Evolutionary conservation across 192 early-diverging fungal genomes (phyloP).

Genomic region (Geranomyces variabilis): DNA sequence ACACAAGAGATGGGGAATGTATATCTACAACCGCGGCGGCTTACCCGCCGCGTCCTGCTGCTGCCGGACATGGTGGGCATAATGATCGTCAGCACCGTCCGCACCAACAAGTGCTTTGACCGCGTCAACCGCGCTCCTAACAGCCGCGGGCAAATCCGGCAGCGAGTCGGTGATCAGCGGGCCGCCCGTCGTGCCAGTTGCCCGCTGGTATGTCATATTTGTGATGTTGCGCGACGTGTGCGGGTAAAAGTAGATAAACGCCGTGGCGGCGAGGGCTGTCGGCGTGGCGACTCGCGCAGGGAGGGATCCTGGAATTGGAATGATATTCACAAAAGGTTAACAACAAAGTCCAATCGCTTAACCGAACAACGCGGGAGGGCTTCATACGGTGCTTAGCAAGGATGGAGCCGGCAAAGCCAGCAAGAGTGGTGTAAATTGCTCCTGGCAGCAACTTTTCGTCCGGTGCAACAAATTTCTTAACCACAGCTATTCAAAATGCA

Average conservation of each 20-base stretch:
- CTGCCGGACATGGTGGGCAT: not conserved
- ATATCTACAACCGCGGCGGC: too few relatives aligned
- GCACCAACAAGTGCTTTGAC: constrained; percentile 3
- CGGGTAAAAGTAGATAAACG: constrained; percentile 34
- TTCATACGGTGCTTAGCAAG: constrained; percentile 40
- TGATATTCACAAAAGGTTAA: not conserved
- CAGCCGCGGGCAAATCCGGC: not conserved
- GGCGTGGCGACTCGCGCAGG: constrained; percentile 16
- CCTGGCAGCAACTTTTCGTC: constrained; percentile 39
- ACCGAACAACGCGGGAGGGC: not conserved
- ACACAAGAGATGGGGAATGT: too few relatives aligned
- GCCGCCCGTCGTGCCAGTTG: not conserved
- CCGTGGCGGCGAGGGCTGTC: constrained; percentile 12
- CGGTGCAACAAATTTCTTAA: not conserved
- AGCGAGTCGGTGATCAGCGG: constrained; percentile 5
- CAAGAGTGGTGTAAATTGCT: constrained; percentile 39
- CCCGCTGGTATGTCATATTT: not conserved
- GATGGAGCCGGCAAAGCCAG: constrained; percentile 48
- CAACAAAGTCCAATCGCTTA: not conserved
- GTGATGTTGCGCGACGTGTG: constrained; percentile 30
- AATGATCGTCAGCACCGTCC: not conserved
- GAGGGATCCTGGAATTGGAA: constrained; percentile 17
- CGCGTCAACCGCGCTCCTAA: not conserved
- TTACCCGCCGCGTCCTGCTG: too few relatives aligned
- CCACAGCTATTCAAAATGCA: not conserved